Evolutionary conservation across 2,329 filamentous ascomycete genomes (phyloP).

Genomic region (Colletotrichum abscissum): DNA sequence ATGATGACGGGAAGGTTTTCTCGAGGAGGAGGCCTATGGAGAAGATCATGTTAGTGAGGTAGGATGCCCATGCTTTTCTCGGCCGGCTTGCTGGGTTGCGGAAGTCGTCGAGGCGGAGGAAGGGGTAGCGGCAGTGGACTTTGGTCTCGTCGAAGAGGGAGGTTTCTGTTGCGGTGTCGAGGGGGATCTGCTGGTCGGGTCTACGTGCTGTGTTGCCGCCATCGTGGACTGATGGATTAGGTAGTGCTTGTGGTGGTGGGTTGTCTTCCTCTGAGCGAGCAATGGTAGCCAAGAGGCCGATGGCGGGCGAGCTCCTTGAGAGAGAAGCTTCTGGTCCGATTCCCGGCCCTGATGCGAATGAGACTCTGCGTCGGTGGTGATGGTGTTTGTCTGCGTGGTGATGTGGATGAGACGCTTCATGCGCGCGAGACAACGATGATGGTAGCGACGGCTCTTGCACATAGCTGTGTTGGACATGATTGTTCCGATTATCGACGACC

Average conservation of each 20-base stretch:
- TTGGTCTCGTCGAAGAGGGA: conserved; percentile 37
- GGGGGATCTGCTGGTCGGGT: background rate
- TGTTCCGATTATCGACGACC: background rate
- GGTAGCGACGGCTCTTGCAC: background rate
- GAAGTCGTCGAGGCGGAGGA: conserved; percentile 38
- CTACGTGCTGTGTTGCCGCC: background rate
- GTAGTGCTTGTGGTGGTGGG: background rate
- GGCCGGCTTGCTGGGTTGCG: conserved; percentile 1
- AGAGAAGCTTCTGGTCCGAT: background rate
- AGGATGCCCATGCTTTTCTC: conserved; percentile 38
- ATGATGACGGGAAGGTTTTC: conserved; percentile 19
- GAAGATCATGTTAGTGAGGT: conserved; percentile 43
- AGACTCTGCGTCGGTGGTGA: background rate
- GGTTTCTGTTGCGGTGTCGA: background rate
- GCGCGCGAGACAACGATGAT: background rate
- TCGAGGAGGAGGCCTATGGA: conserved; percentile 38
- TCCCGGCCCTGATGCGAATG: background rate
- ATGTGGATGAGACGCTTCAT: background rate
- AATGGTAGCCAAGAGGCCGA: background rate
- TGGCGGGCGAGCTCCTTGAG: background rate
- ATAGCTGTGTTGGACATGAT: conserved; percentile 20
- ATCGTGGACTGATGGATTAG: background rate
- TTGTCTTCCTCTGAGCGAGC: background rate
- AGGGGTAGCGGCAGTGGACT: conserved; percentile 42
- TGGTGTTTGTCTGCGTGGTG: background rate